Conservation (phyloP, 2,329 filamentous ascomycete species). For the Lomentospora prolificans region DNA sequence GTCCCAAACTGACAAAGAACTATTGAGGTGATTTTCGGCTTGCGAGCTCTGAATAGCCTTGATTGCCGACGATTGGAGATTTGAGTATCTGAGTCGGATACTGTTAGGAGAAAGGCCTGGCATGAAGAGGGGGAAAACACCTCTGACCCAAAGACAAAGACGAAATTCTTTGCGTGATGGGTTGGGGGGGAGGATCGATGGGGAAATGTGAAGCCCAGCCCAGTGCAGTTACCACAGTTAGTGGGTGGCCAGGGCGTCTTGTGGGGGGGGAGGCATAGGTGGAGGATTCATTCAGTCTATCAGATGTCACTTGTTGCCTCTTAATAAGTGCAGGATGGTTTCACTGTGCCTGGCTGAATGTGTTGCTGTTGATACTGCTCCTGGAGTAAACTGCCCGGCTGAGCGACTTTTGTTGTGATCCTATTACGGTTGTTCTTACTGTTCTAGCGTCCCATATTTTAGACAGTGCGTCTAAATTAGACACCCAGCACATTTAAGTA, state of each 20-base stretch:
- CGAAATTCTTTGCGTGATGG: slow-evolving; percentile 2
- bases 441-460: background rate
- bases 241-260: background rate
- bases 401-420: background rate
- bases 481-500: too few species aligned
- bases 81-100: background rate
- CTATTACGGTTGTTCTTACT: background rate
- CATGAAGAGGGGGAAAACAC: slow-evolving; percentile 1
- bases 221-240: background rate
- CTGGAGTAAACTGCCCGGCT: background rate
- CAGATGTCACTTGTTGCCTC: background rate
- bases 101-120: background rate
- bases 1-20: background rate
- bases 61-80: background rate
- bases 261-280: background rate
- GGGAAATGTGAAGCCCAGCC: background rate
- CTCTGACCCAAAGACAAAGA: background rate
- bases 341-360: background rate
- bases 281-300: too few species aligned
- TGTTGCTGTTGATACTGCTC: background rate
- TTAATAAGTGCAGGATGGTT: background rate
- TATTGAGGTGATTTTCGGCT: background rate
- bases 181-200: background rate
- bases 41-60: background rate
- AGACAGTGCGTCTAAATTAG: background rate